Percentiles rank a stretch among this genome's conserved stretches.
phyloP scores from a whole-genome alignment of 805 yeast species.

The Sungouiella thailandica region DNA sequence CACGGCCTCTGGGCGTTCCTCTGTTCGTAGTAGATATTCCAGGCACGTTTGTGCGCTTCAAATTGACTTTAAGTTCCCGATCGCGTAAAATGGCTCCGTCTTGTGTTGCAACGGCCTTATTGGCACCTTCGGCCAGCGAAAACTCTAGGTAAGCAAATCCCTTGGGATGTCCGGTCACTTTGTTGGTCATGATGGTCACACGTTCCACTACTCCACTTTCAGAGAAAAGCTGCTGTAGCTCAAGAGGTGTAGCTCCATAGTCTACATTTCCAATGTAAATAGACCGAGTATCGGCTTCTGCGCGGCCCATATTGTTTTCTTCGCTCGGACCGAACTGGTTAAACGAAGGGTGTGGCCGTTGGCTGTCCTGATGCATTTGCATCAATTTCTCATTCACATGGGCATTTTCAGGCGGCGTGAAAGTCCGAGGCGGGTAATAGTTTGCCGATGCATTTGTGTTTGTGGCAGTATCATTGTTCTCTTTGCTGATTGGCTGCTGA shows the following conservation, averaged over 20 bases:
- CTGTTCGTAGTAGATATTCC: slow-evolving; percentile 43
- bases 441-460: background rate
- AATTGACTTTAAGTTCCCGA: slow-evolving; percentile 65
- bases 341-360: too few relatives aligned
- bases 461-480: background rate
- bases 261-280: slow-evolving; percentile 84
- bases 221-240: slow-evolving; percentile 69
- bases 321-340: too few relatives aligned
- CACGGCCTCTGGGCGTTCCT: slow-evolving; percentile 34
- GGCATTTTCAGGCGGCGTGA: background rate
- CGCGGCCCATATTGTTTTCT: too few relatives aligned
- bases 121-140: slow-evolving; percentile 58
- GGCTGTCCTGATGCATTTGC: slow-evolving; percentile 23
- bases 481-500: background rate
- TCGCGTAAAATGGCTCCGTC: slow-evolving; percentile 66
- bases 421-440: background rate
- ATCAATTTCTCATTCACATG: slow-evolving; percentile 6
- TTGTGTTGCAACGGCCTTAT: slow-evolving; percentile 54
- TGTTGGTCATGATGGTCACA: slow-evolving; percentile 72
- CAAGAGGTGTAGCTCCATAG: slow-evolving; percentile 72
- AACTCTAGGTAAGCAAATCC: slow-evolving; percentile 88
- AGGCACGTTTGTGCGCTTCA: slow-evolving; percentile 80
- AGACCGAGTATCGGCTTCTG: slow-evolving; percentile 69
- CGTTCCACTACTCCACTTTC: slow-evolving; percentile 70
- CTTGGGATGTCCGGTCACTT: slow-evolving; percentile 73